Base-by-base conservation (phyloP, 352 stramenopile species). In the Aphanomyces cochlioides region DNA sequence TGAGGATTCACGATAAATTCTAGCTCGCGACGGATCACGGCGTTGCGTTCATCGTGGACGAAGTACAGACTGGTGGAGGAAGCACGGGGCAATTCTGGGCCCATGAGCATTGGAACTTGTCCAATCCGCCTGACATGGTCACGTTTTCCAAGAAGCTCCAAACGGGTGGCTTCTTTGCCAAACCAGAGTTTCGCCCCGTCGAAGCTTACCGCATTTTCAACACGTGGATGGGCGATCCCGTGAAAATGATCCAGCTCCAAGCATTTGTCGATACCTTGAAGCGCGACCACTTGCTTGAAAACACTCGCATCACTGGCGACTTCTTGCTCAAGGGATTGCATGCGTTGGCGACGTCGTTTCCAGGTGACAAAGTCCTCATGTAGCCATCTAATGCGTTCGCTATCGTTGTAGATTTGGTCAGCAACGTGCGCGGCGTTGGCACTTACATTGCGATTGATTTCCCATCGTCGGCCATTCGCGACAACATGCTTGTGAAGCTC, bases 131-230 rank as follows among this genome's bases (percentile, higher is more conserved):
- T 4, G 87, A 93, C 56, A 59, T 94, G 45, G 87, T 94, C 59
- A 94, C 87, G 7, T 94, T 94, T 66, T 91, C 82, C 58, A 94
- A 94, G 74, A 94, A 92, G 71, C 78, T 94, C 71, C 86, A 94
- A 71, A 92, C 84, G 4, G 86, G 84, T 48, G 86, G 86, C 10
- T 94, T 90, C 72, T 94, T 88, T 68, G 81, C 83, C 34, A 94
- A 92, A 77, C 57, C 80, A 19, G 79, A 90, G 56, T 90, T 92
- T 66, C 86, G 83, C 19, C 66, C 89, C 10, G 72, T 69, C 38
- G 84, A 94, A 58, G 79, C 80, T 5, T 94, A 90, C 69, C 86
- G 86, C 48, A 92, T 92, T 47, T 94, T 94, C 75, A 94, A 94
- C 77, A 94, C 86, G 64, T 94, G 86, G 86, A 94, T 94, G 86